Evolutionary conservation across 164 flowering plant species (phyloP).

Genomic region (Santalum album): DNA sequence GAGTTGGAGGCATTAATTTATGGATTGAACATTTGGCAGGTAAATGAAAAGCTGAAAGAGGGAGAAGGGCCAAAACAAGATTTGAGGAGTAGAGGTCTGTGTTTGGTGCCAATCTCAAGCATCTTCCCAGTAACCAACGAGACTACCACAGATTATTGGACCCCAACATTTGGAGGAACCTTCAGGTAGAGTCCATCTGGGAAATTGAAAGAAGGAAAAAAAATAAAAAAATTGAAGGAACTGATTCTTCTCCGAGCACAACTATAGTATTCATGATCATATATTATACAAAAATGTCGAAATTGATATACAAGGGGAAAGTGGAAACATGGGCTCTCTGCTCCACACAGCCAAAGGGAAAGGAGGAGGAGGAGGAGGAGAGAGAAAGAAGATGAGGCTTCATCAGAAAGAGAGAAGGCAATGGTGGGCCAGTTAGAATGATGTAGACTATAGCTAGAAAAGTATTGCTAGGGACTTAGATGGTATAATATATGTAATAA

Average conservation of each 20-base stretch:
- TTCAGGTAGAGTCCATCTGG: not conserved
- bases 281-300: too few species aligned
- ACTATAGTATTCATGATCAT: too few species aligned
- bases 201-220: too few species aligned
- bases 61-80: conserved; percentile 38
- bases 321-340: too few species aligned
- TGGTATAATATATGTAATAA: not conserved
- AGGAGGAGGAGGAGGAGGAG: not conserved
- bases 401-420: not conserved
- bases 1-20: not conserved
- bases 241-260: too few species aligned
- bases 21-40: conserved; percentile 8
- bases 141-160: conserved; percentile 55
- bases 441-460: not conserved
- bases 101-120: conserved; percentile 61
- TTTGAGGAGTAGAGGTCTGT: conserved; percentile 51
- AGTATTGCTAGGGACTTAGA: not conserved
- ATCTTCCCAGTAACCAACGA: conserved; percentile 57
- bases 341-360: not conserved
- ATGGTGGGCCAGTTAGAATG: not conserved
- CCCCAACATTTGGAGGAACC: conserved; percentile 41
- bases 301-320: too few species aligned
- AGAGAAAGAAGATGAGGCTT: not conserved
- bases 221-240: not conserved
- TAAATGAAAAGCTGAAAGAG: conserved; percentile 21